phyloP scores from a whole-genome alignment of 805 yeast species.

The Zygoascus bituminiphila region DNA sequence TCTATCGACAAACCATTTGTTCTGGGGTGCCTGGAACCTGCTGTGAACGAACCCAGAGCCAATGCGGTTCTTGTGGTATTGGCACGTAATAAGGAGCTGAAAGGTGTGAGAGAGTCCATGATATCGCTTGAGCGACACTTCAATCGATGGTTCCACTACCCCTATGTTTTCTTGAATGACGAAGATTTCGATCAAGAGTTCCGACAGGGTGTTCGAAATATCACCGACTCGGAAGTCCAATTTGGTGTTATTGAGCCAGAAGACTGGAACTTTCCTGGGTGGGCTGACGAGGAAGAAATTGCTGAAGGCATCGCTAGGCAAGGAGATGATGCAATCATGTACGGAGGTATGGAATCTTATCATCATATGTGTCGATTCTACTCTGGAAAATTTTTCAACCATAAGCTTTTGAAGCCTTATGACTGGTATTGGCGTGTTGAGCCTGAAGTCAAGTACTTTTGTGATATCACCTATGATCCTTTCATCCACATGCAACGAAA shows the following conservation, averaged over 20 bases:
- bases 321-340: conserved; percentile 76
- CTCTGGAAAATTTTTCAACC: conserved; percentile 74
- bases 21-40: conserved; percentile 45
- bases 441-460: conserved; percentile 82
- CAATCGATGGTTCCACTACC: conserved; percentile 90
- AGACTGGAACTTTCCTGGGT: conserved; percentile 65
- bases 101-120: conserved; percentile 70
- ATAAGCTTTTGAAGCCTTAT: conserved; percentile 56
- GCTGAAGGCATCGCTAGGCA: conserved; percentile 58
- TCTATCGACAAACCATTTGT: conserved; percentile 40
- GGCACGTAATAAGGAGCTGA: conserved; percentile 71
- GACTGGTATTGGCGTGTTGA: conserved; percentile 98
- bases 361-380: conserved; percentile 95
- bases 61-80: conserved; percentile 82
- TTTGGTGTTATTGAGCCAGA: conserved; percentile 58
- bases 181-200: conserved; percentile 64
- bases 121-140: conserved; percentile 74
- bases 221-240: conserved; percentile 54
- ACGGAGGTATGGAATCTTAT: conserved; percentile 74
- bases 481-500: conserved; percentile 65
- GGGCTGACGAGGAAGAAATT: conserved; percentile 37
- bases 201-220: conserved; percentile 39
- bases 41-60: conserved; percentile 44
- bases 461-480: conserved; percentile 90
- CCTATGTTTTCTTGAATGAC: conserved; percentile 85